A percentile compares a stretch with the other conserved stretches of the same genome.
phyloP scores from a whole-genome alignment of 148 eudicot species.

The Heliosperma pusillum region DNA sequence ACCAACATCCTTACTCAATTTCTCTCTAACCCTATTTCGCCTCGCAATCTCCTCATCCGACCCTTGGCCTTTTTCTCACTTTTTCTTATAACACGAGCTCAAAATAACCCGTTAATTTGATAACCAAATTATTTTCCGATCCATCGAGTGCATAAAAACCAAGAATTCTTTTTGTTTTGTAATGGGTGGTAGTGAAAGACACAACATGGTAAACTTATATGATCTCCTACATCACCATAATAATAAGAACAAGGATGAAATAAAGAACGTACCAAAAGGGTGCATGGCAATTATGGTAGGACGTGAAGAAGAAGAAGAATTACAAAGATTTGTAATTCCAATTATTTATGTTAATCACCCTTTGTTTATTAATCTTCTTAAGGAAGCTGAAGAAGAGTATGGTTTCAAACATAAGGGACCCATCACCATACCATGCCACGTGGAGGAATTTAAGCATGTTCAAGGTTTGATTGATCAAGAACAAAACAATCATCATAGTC shows the following conservation, averaged over 20 bases:
- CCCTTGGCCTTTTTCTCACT: slow-evolving; percentile 81
- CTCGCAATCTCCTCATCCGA: slow-evolving; percentile 68
- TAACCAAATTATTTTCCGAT: not conserved
- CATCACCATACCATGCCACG: slow-evolving; percentile 79
- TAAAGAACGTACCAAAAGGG: slow-evolving; percentile 61
- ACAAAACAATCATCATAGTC: slow-evolving; percentile 26
- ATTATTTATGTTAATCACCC: slow-evolving; percentile 78
- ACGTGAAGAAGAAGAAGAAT: slow-evolving; percentile 51
- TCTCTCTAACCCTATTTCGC: slow-evolving; percentile 59
- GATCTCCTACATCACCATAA: slow-evolving; percentile 43
- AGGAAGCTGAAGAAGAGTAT: slow-evolving; percentile 85
- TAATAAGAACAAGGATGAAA: slow-evolving; percentile 18
- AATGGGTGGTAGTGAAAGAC: slow-evolving; percentile 40
- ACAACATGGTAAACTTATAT: slow-evolving; percentile 29
- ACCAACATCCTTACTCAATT: slow-evolving; percentile 63
- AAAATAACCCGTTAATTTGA: not conserved
- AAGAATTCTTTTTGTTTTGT: too few species aligned
- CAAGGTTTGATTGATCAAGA: slow-evolving; percentile 64
- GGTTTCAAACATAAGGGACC: slow-evolving; percentile 83
- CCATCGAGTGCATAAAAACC: not conserved
- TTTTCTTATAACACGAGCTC: slow-evolving; percentile 28
- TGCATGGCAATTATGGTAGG: slow-evolving; percentile 76
- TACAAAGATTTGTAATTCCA: slow-evolving; percentile 68
- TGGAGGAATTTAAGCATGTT: slow-evolving; percentile 60
- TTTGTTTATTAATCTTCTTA: slow-evolving; percentile 55